Percentiles rank a stretch among this genome's conserved stretches.
phyloP scores from a whole-genome alignment of 2,329 filamentous ascomycete species.

The Fusarium compactum region DNA sequence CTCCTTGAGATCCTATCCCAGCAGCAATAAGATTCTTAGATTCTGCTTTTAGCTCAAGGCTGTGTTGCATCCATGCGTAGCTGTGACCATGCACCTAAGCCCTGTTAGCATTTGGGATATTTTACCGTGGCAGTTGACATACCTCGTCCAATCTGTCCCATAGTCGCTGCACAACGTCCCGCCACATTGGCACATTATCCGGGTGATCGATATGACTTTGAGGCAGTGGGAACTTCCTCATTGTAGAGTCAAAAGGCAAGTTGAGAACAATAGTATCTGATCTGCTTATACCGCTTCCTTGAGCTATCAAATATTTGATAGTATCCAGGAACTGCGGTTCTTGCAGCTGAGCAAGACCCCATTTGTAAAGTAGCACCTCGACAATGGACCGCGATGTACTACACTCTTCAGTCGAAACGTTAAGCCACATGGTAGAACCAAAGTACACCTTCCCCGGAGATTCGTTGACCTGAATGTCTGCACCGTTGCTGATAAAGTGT shows the following conservation, averaged over 20 bases:
- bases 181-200: background rate
- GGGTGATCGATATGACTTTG: background rate
- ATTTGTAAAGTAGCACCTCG: background rate
- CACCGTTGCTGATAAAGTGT: background rate
- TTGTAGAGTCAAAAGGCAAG: background rate
- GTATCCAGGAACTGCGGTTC: background rate
- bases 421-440: background rate
- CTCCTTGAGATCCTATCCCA: background rate
- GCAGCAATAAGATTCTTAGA: fast-evolving
- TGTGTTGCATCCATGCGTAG: background rate
- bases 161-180: background rate
- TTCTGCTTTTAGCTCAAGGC: fast-evolving
- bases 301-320: background rate
- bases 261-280: background rate
- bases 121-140: fast-evolving
- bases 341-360: background rate
- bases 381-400: background rate
- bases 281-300: background rate
- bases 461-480: background rate
- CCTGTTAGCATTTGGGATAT: background rate
- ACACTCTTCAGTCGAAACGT: too few species aligned
- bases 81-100: background rate
- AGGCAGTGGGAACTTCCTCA: background rate
- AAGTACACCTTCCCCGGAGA: too few species aligned
- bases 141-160: background rate